These are phyloP conservation scores for Hortiboletus flavorubellus DNA, from an alignment of 768 basidiomycete genomes.

Conservation along the genomic window DNA sequence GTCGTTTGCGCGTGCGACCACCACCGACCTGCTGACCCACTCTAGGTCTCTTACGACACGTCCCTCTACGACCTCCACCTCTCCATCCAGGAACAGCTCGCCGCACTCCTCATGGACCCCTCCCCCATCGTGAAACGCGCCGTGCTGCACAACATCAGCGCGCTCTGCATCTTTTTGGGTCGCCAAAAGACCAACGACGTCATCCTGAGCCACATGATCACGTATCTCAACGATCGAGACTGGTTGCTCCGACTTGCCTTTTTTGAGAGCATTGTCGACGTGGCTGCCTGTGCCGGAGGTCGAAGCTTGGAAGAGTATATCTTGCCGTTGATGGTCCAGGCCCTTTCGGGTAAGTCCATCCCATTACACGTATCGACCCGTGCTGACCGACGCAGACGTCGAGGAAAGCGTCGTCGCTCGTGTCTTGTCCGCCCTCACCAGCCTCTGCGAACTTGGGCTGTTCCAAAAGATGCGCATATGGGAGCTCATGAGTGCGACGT, in stretches of 20 bases:
- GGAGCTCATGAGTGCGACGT: constrained; percentile 87
- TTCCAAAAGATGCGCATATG: constrained; percentile 96
- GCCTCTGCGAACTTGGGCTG: constrained; percentile 83
- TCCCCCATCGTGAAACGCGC: constrained; percentile 91
- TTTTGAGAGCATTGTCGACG: constrained; percentile 93
- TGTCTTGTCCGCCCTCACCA: constrained; percentile 84
- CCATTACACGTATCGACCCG: not conserved
- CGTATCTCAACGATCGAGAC: constrained; percentile 84
- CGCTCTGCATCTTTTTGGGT: constrained; percentile 91
- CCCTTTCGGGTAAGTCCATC: constrained; percentile 70
- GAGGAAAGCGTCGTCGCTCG: constrained; percentile 93
- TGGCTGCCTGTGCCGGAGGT: constrained; percentile 91
- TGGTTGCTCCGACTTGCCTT: constrained; percentile 91
- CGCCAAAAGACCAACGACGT: constrained; percentile 94
- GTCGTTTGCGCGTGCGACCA: constrained; percentile 2
- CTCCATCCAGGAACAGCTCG: constrained; percentile 84
- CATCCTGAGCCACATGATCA: constrained; percentile 82
- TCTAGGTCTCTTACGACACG: constrained; percentile 85
- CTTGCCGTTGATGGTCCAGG: constrained; percentile 93
- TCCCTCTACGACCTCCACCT: constrained; percentile 82
- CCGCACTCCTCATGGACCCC: constrained; percentile 81
- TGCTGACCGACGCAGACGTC: constrained; percentile 57
- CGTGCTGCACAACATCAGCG: constrained; percentile 80
- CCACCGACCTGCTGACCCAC: not conserved
- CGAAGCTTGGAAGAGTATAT: constrained; percentile 95